Conservation (phyloP, 2,329 filamentous ascomycete species). For the Daldinia sp. region DNA sequence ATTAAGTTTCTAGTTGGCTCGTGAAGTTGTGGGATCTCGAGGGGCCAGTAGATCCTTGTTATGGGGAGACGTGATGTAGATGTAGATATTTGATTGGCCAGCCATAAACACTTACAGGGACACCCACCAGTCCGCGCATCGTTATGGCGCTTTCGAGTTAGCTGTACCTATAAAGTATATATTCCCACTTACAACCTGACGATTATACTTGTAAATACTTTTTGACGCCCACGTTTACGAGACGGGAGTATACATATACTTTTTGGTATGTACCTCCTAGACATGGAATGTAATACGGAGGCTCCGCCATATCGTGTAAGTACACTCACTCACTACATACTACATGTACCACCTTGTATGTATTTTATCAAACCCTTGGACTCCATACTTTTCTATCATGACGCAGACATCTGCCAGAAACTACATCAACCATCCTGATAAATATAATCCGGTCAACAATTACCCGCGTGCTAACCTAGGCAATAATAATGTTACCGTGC, state of each 20-base stretch:
- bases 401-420: constrained; percentile 11
- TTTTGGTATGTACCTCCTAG: too few species aligned
- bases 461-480: not conserved
- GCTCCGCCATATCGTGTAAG: constrained; percentile 10
- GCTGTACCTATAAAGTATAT: constrained; percentile 4
- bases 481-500: constrained; percentile 21
- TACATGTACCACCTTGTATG: too few species aligned
- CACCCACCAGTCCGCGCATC: constrained; percentile 5
- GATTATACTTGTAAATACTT: constrained; percentile 1
- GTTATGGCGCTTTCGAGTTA: not conserved
- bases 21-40: constrained; percentile 32
- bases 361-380: not conserved
- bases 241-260: too few species aligned
- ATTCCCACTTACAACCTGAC: not conserved
- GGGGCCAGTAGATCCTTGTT: constrained; percentile 41
- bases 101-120: constrained; percentile 16
- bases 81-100: constrained; percentile 28
- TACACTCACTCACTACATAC: too few species aligned
- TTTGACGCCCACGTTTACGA: not conserved
- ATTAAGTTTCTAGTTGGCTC: constrained; percentile 30
- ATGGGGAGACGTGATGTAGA: constrained; percentile 40
- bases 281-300: constrained; percentile 6
- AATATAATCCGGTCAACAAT: not conserved
- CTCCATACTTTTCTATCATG: constrained; percentile 11
- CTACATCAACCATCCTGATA: not conserved